Base-by-base conservation (phyloP, 1,139 yeast genomes). In the Debaryomyces subglobosus region DNA sequence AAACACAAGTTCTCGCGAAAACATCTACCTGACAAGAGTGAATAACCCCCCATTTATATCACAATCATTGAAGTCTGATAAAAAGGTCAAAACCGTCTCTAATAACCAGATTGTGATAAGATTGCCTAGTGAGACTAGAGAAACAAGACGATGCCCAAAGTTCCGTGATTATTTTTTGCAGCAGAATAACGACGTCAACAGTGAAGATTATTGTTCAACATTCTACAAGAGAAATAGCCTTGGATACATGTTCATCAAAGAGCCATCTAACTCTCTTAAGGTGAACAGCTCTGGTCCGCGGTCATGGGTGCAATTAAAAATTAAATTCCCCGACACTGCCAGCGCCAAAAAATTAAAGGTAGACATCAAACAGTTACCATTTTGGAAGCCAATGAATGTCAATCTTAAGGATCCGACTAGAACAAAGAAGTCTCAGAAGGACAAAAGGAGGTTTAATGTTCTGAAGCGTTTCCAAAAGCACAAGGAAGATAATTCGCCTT, bases 191-290 rank as follows among this genome's bases (percentile, higher is more conserved):
- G 43, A 40, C 10, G 29, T 40, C n/a, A 40, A 40, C 49, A 56
- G 59, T 9, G 68, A 65, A 44, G 64, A 63, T 41, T 62, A 60
- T 51, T 62, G 68, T 49, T 67, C 72, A 7, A 70, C 74, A 2
- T 71, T 71, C 49, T 71, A 71, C 53, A 68, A 67, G 49, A 53
- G 77, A 34, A 71, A 71, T 42, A 49, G 56, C 12, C 68, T 67
- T 44, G 74, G 74, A 12, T 71, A 70, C 51, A 71, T 71, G 77
- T 71, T 71, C 51, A 68, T 67, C 13, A 60, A 65, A 39, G 77
- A 71, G 47, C 64, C 73, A 12, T 63, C 64, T 16, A 64, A 57
- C 41, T 59, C 67, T n/a, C 53, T 64, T 32, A 64, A 63, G 42
- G 67, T 67, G n/a, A 65, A 65, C 45, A 53, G 58, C 5, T 58